Base-by-base conservation (phyloP, 306 rosid genomes). In the Cucumis hystrix region DNA sequence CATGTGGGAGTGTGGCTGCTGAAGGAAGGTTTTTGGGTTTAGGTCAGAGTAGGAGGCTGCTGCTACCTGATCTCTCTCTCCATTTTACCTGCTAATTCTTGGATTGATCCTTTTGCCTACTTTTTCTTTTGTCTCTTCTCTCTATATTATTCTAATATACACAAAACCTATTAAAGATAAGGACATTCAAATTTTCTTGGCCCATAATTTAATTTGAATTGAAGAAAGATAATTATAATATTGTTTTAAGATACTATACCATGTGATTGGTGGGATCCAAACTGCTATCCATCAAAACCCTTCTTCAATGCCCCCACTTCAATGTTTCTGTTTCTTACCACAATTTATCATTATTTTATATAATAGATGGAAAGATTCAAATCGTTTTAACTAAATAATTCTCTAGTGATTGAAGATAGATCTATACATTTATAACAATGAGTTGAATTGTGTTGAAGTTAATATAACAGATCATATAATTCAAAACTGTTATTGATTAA, bases 261-360 rank as follows among this genome's bases (percentile, higher is more conserved):
- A 66, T 41, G 73, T 66, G 73, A 66, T 66, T 66, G 73, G 73
- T 66, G 30, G 73, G 52, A 66, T 66, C 73, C 51, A n/a, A 67
- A 3, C 3, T 28, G 30, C 30, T 28, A 28, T 28, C 30, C 30
- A 28, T 28, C 30, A 28, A 28, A 3, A 28, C 30, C 30, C 30
- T 28, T 28, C 30, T 28, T 28, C 30, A 28, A 28, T 30, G 37
- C 37, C 37, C 37, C 5, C 5, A 33, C 37, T 0, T 3, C 3
- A 33, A 33, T 33, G 37, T 0, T 33, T 33, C 37, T 33, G 37
- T 33, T 30, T 30, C 33, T 30, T 30, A 30, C 33, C 33, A 30
- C 33, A 30, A 30, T 30, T 30, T 30, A 30, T 30, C 4, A 30
- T 30, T 30, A 30, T 30, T 30, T 30, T 30, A 30, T 30, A 30